A percentile compares a stretch with the other conserved stretches of the same genome.
These are phyloP conservation scores for Syzygium grande DNA, from an alignment of 345 rosid species.

Conservation along the genomic window DNA sequence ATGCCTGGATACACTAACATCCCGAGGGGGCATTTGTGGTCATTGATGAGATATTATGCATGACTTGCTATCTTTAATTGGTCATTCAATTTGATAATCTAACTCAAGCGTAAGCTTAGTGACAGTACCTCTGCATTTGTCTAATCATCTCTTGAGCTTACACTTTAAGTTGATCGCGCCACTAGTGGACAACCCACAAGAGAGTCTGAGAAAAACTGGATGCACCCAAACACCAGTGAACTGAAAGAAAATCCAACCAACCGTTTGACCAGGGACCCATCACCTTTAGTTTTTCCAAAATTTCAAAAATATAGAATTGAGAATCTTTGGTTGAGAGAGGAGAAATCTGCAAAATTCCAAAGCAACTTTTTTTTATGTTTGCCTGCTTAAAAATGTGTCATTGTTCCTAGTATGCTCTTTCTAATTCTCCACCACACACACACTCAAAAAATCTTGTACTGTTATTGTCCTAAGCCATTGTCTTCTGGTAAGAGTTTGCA, in stretches of 20 bases:
- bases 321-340: slow-evolving; percentile 22
- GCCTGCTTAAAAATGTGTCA: slow-evolving; percentile 11
- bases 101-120: neutral
- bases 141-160: neutral
- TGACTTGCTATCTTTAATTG: neutral
- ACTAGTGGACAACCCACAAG: neutral
- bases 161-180: neutral
- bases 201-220: neutral
- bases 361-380: neutral
- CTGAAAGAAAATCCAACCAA: slow-evolving; percentile 39
- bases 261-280: slow-evolving; percentile 44
- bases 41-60: neutral
- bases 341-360: slow-evolving; percentile 13
- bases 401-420: slow-evolving; percentile 2
- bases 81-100: neutral
- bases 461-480: neutral
- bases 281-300: neutral
- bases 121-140: neutral
- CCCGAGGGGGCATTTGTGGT: neutral
- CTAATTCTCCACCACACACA: neutral
- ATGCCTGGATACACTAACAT: neutral
- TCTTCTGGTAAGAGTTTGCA: neutral
- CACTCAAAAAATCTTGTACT: neutral
- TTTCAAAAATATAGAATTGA: neutral
- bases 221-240: neutral